These are phyloP conservation scores for Aegilops speltoides DNA, from an alignment of 176 grass and related monocot species.

Conservation along the genomic window DNA sequence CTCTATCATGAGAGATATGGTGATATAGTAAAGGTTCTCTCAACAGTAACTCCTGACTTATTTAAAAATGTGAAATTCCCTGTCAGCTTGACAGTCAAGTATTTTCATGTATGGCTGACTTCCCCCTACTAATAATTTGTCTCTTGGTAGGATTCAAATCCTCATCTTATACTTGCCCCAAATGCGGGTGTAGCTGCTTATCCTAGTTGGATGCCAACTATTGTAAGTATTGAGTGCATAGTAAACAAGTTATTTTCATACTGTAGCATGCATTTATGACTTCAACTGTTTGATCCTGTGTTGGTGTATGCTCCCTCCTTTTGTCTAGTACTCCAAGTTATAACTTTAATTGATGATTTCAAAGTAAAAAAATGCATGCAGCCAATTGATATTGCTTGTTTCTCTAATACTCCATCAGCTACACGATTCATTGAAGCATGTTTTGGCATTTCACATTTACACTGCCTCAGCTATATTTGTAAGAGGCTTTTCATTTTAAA, in stretches of 20 bases:
- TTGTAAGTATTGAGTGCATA: conserved; percentile 57
- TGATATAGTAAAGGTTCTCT: conserved; percentile 75
- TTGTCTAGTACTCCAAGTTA: neutral
- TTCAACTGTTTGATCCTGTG: neutral
- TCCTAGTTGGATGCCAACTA: conserved; percentile 82
- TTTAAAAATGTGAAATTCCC: conserved; percentile 1
- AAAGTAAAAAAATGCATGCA: neutral
- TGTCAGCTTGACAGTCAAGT: conserved; percentile 16
- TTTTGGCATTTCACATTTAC: conserved; percentile 21
- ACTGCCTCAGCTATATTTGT: neutral
- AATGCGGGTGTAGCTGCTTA: conserved; percentile 97
- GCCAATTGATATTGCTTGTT: neutral
- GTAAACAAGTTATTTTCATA: conserved; percentile 15
- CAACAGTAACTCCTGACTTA: conserved; percentile 10
- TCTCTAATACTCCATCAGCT: neutral
- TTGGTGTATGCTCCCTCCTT: neutral
- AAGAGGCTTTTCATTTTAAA: neutral
- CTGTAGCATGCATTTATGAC: neutral
- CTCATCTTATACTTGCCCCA: conserved; percentile 77
- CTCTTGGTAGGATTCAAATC: conserved; percentile 62
- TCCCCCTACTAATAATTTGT: conserved; percentile 25
- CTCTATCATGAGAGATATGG: conserved; percentile 80
- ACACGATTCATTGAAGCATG: conserved; percentile 6
- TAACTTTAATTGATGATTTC: conserved; percentile 6
- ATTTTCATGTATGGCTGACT: conserved; percentile 19